Base-by-base conservation (phyloP, 2,329 filamentous ascomycete genomes). In the Fusarium succisae region DNA sequence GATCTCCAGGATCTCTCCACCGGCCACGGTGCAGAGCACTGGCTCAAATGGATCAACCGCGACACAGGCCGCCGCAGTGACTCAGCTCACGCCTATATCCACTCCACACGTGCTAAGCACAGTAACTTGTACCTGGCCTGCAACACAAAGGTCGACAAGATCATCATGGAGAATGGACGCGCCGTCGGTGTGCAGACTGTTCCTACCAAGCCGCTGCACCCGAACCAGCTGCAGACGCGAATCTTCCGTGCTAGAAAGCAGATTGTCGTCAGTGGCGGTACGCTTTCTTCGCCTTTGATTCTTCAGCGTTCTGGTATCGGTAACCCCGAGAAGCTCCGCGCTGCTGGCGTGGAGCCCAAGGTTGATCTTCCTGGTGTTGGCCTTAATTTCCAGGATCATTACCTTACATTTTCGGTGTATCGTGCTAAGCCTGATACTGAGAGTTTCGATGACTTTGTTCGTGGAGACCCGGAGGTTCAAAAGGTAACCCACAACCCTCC, bases 11-110 rank as follows among this genome's bases (percentile, higher is more conserved):
- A 95, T 77, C 84, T 95, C 59, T 84, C 83, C 35, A 93, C 91
- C 3, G 91, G 84, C 20, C 90, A 91, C 67, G 93, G 93, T 71
- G 93, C 92, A 51, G 92, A 95, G 83, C 93, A 95, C 74, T 95
- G 93, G 93, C 84, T 95, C 63, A 95, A 95, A 83, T 95, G 93
- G 93, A 95, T 95, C 82, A 95, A 95, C 78, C 88, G 89, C 67
- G 90, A 75, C 30, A 75, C 74, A 0, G 74, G 74, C 50, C 90
- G 93, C 57, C 91, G 93, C 66, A 93, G 91, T 68, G 93, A 95
- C 82, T 92, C 91, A 61, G 93, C 93, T 12, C 93, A 94, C 77
- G 92, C 90, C 5, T 95, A 95, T 76, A 86, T 96, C 69, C 93
- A 96, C 82, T 90, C 91, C 60, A 95, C 93, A 10, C 89, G 93